Base-by-base conservation (phyloP, 2,329 filamentous ascomycete species). In the Xylaria sp. region DNA sequence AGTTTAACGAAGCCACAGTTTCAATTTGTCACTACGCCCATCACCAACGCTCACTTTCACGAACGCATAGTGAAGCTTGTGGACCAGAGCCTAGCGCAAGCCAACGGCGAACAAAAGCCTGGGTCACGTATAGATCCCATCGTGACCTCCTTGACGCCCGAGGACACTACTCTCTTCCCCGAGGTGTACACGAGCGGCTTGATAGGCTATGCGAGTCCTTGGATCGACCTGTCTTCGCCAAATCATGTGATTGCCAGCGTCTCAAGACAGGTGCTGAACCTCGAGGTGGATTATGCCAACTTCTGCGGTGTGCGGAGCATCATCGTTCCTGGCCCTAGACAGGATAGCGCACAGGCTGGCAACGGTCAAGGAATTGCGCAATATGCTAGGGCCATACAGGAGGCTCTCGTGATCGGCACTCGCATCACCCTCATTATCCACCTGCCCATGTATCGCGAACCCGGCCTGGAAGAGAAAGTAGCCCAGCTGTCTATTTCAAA, bases 261-360 rank as follows among this genome's bases (percentile, higher is more conserved):
- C 67, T 98, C 95, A 42, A 89, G 93, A 53, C 95, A 98, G 81
- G 92, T 97, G 6, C 84, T 99, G 71, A 94, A 94, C 78, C 86
- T 97, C 47, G 96, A 99, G 79, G 87, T 98, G 56, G 92, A 93
- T 57, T 99, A 98, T 81, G 96, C 97, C 71, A 94, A 93, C 70
- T 99, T 98, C 81, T 98, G 94, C 76, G 97, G 97, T 42, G 87
- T 96, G 56, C 89, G 90, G 64, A 97, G 92, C 79, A 85, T 98
- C 67, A 84, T 98, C 59, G 85, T 99, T 34, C 90, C 91, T 1
- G 94, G 94, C 0, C 96, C 96, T 2, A 87, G 87, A 71, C 82
- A 88, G 14, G 88, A 91, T 71, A 85, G 88, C 65, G 85, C 86
- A 65, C 85, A 84, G 64, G 78, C 83, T 68, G 79, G 82, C 14